Evolutionary conservation across 176 grass and related monocot genomes (phyloP).

Genomic region (Luzula sylvatica): DNA sequence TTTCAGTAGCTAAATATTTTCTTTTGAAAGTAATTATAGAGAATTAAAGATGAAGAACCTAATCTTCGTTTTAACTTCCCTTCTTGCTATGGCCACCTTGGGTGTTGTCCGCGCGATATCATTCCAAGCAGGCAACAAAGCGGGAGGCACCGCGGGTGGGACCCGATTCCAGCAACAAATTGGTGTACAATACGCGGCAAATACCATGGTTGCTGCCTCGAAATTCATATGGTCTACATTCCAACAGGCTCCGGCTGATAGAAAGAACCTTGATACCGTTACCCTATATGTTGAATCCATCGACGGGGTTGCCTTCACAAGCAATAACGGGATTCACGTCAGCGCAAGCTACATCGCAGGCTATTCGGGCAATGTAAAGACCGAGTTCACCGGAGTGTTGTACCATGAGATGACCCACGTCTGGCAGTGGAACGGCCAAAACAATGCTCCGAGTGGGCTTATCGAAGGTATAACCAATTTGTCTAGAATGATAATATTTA

Average conservation of each 20-base stretch:
- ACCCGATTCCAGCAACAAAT: constrained; percentile 30
- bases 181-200: constrained; percentile 25
- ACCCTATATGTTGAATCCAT: no score
- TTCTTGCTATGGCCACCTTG: neutral
- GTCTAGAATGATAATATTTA: neutral
- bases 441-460: neutral
- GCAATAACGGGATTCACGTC: constrained; percentile 24
- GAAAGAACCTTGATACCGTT: no score
- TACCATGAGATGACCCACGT: constrained; percentile 54
- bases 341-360: constrained; percentile 27
- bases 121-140: constrained; percentile 32
- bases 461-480: constrained; percentile 19
- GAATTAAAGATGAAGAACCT: no score
- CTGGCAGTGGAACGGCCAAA: constrained; percentile 39
- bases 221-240: constrained; percentile 35
- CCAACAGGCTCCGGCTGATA: constrained; percentile 18
- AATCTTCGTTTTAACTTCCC: no score
- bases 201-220: constrained; percentile 29
- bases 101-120: constrained; percentile 7
- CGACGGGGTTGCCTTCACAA: no score
- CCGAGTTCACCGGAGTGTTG: constrained; percentile 36
- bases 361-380: constrained; percentile 22
- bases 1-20: no score
- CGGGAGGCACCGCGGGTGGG: constrained; percentile 23
- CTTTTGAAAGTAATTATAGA: no score